Evolutionary conservation across 768 basidiomycete genomes (phyloP).

Genomic region (Omphalotus guepiniiformis): DNA sequence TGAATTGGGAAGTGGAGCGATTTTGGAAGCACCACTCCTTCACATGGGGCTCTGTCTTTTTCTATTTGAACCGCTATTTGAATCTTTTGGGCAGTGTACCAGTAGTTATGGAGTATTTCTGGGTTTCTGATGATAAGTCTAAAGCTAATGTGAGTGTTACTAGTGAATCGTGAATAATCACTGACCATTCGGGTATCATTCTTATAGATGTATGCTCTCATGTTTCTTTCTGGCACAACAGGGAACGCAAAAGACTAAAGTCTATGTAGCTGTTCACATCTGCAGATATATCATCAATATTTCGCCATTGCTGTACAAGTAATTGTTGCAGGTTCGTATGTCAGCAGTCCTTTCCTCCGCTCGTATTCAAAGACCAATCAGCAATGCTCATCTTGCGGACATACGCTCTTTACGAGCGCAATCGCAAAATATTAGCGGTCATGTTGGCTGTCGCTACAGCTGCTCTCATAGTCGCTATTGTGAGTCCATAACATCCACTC

Average conservation of each 20-base stretch:
- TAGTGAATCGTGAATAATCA: not conserved
- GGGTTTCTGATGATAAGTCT: conserved; percentile 11
- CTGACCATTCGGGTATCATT: no score
- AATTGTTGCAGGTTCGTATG: conserved; percentile 4
- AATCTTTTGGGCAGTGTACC: conserved; percentile 28
- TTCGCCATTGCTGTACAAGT: conserved; percentile 5
- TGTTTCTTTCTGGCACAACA: no score
- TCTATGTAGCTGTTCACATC: conserved; percentile 1
- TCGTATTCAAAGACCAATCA: not conserved
- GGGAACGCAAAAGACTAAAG: no score
- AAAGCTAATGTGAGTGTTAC: not conserved
- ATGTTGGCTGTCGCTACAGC: not conserved
- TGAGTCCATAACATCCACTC: no score
- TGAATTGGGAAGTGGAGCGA: conserved; percentile 28
- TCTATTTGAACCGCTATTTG: conserved; percentile 33
- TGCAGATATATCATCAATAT: conserved; percentile 11
- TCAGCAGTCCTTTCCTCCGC: not conserved
- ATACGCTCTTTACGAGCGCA: conserved; percentile 12
- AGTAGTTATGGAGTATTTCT: conserved; percentile 22
- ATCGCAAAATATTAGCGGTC: not conserved
- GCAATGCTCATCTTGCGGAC: conserved; percentile 3
- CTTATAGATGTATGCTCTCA: no score
- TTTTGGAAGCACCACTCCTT: conserved; percentile 29
- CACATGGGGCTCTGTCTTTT: conserved; percentile 23
- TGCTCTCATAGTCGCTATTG: not conserved